phyloP scores from a whole-genome alignment of 106 monocot species.

The Platanthera guangdongensis region DNA sequence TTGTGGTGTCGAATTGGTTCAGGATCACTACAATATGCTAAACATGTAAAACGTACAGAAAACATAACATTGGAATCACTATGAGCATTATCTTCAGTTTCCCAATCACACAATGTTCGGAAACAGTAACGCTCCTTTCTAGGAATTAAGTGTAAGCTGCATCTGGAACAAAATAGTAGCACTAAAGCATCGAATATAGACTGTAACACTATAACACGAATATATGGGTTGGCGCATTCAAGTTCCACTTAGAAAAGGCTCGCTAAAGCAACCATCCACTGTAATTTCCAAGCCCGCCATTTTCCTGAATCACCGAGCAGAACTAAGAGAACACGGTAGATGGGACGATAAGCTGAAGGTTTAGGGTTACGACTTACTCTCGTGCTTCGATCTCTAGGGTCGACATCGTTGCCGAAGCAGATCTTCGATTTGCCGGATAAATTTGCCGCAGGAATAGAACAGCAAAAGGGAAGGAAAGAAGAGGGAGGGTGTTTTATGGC shows the following conservation, averaged over 20 bases:
- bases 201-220: background rate
- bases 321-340: background rate
- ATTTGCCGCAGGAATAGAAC: background rate
- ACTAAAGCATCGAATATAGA: background rate
- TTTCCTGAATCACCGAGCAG: background rate
- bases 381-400: conserved; percentile 52
- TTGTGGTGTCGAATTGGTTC: too few relatives aligned
- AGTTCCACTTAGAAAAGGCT: background rate
- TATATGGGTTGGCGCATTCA: conserved; percentile 2
- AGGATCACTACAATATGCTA: background rate
- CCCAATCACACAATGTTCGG: background rate
- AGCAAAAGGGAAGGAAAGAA: background rate
- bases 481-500: too few relatives aligned
- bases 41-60: background rate
- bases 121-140: background rate
- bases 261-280: background rate
- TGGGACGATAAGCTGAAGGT: background rate
- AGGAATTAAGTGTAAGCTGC: background rate
- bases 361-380: conserved; percentile 32
- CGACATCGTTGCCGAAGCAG: conserved; percentile 21
- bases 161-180: background rate
- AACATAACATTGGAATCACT: background rate
- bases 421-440: background rate
- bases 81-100: background rate
- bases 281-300: background rate